Evolutionary conservation across 768 basidiomycete species (phyloP), one percentile per base, ranked within the genome.

Genomic region (Boletus sp.): DNA sequence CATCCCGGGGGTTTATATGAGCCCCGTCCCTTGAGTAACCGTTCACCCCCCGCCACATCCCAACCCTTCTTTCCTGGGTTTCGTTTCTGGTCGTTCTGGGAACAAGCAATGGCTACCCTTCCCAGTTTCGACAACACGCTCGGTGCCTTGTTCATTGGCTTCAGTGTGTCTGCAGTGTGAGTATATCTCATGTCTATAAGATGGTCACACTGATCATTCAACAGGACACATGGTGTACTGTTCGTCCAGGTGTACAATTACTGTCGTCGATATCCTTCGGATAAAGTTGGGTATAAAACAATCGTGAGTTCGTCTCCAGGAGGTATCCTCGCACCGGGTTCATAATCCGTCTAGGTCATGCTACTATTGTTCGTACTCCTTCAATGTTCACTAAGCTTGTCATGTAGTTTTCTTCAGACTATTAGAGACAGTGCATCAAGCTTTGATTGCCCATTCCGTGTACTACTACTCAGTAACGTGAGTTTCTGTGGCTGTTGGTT

Each of bases 111-210:
- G 70, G 7, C 11, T n/a, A 1, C 35, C 27, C 10, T 45, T 46
- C 42, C 59, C 14, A 64, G 41, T 38, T 60, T 79, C 49, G 66
- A 74, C 64, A 76, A 73, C 60, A 85, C 85, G 1, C 75, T 87
- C 15, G 85, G 85, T 34, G 83, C 84, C 17, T 68, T 80, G 41
- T 78, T 85, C 57, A 63, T 84, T 43, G 85, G 85, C 32, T 84
- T 83, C 56, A 75, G 78, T 1, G 67, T 75, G 38, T 79, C 85
- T n/a, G 61, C 67, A 38, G 45, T 66, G 75, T 64, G 44, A 59
- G 74, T 57, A 34, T 15, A 21, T 1, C 3, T 19, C 30, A 25
- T 38, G 9, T 43, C 19, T 32, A 27, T 35, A 19, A 23, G 17
- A 37, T 35, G 14, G 5, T 27, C 7, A 7, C 2, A 11, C 55